Evolutionary conservation across 441 rosid genomes (phyloP), one percentile per base, ranked within the genome.

Genomic region (Aquilaria agallochum): DNA sequence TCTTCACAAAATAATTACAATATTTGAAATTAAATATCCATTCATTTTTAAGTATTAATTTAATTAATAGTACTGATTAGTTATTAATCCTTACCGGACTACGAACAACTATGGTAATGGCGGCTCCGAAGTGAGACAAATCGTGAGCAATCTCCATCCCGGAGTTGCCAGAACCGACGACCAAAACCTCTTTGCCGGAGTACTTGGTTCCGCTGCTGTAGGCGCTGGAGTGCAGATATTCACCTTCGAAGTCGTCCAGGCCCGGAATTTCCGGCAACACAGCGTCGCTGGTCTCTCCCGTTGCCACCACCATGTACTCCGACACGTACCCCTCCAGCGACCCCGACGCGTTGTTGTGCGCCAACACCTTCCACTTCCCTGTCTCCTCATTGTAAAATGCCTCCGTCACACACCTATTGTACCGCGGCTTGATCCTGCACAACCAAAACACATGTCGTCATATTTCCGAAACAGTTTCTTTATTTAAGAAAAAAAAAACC

Each of bases 341-440:
- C 1, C 27, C 27, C 27, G 27, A 20, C 27, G 27, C 27, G 1
- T 20, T 20, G 27, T 20, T 20, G 27, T 20, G 27, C 27, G 27
- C 27, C 27, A 20, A 20, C 27, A 20, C 27, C 27, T 20, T 20
- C 27, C 27, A 20, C 27, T 20, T 20, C 27, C 27, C 27, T 20
- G 27, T 20, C 27, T 20, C 27, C 27, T 20, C 27, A 20, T 85
- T 57, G 15, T 66, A 76, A 0, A 1, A 34, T 0, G 86, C 83
- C 0, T 63, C 59, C 52, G 68, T 74, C 2, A 85, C 83, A 0
- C 61, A 14, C 14, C 83, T 69, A 27, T 66, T 48, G 65, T 34
- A 83, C 12, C 63, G 31, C 7, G 80, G 85, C 34, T 50, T 62
- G 30, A 85, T 56, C 27, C 27, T 20, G 27, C 27, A 20, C 27